Evolutionary conservation across 495 filamentous ascomycete genomes (phyloP).

Genomic region (Parathielavia appendiculata): DNA sequence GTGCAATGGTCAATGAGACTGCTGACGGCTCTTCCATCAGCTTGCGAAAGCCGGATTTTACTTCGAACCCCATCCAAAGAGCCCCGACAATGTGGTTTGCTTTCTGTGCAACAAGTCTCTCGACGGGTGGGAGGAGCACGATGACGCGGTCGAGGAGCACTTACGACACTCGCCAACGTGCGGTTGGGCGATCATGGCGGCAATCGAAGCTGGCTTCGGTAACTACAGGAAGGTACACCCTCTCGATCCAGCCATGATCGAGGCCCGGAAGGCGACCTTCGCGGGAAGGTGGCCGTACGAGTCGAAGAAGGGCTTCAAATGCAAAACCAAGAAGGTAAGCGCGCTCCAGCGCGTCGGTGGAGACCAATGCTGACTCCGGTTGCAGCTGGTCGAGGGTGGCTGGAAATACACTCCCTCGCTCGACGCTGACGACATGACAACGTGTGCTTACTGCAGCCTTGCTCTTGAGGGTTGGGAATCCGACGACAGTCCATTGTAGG

Average conservation of each 20-base stretch:
- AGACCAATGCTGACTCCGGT: not conserved
- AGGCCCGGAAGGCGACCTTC: slow-evolving; percentile 79
- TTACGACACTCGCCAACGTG: slow-evolving; percentile 73
- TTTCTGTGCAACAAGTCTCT: slow-evolving; percentile 75
- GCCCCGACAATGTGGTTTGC: slow-evolving; percentile 83
- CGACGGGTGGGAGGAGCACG: slow-evolving; percentile 83
- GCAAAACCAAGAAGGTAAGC: slow-evolving; percentile 77
- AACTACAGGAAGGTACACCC: slow-evolving; percentile 68
- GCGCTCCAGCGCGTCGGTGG: not conserved
- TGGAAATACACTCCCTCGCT: slow-evolving; percentile 86
- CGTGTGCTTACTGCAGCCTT: slow-evolving; percentile 80
- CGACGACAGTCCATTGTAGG: slow-evolving; percentile 79
- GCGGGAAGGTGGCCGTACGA: slow-evolving; percentile 80
- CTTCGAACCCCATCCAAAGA: slow-evolving; percentile 67
- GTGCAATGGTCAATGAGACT: too few species aligned
- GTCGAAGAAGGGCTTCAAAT: slow-evolving; percentile 77
- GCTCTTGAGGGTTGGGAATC: slow-evolving; percentile 89
- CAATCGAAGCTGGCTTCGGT: slow-evolving; percentile 60
- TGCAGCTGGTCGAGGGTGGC: slow-evolving; percentile 80
- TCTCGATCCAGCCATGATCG: slow-evolving; percentile 57
- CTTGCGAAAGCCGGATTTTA: slow-evolving; percentile 88
- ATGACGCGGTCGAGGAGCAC: slow-evolving; percentile 78
- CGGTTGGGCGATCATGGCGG: slow-evolving; percentile 79
- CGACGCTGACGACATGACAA: slow-evolving; percentile 77
- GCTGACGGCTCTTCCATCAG: slow-evolving; percentile 39